These are phyloP conservation scores for Malassezia yamatoensis DNA, from an alignment of 1,284 basidiomycete genomes.

Conservation along the genomic window DNA sequence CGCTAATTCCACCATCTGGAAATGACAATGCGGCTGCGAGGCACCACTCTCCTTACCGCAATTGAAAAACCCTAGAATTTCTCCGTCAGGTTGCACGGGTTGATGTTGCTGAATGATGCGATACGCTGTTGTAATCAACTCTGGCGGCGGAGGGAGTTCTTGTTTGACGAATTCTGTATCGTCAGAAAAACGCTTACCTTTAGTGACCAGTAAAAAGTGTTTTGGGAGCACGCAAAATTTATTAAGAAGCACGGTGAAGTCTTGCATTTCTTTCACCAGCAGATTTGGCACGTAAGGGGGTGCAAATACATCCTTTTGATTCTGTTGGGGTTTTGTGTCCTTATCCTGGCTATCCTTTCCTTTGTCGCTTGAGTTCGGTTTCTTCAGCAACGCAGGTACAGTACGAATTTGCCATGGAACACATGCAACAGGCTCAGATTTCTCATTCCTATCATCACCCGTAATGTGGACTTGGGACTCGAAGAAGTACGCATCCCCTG, in stretches of 20 bases:
- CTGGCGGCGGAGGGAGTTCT: constrained; percentile 35
- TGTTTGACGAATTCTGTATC: constrained; percentile 30
- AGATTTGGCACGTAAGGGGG: constrained; percentile 46
- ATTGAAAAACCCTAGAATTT: constrained; percentile 42
- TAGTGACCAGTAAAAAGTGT: constrained; percentile 43
- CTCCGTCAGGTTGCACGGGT: constrained; percentile 4
- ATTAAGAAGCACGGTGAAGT: constrained; percentile 39
- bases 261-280: constrained; percentile 26
- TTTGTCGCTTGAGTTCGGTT: constrained; percentile 11
- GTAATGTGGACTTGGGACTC: constrained; percentile 24
- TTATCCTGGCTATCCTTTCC: not conserved
- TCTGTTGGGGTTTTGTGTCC: constrained; percentile 23
- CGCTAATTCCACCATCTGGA: constrained; percentile 38
- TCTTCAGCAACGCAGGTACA: constrained; percentile 39
- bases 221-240: constrained; percentile 43
- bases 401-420: constrained; percentile 33
- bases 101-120: constrained; percentile 23
- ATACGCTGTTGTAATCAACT: constrained; percentile 31
- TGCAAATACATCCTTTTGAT: constrained; percentile 36
- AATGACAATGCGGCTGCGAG: constrained; percentile 37
- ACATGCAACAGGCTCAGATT: not conserved
- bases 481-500: constrained; percentile 39
- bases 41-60: constrained; percentile 39
- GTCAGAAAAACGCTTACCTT: not conserved
- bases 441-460: not conserved